Evolutionary conservation across 805 yeast species (phyloP), one percentile per base, ranked within the genome.

Genomic region (Saturnispora gosingensis): DNA sequence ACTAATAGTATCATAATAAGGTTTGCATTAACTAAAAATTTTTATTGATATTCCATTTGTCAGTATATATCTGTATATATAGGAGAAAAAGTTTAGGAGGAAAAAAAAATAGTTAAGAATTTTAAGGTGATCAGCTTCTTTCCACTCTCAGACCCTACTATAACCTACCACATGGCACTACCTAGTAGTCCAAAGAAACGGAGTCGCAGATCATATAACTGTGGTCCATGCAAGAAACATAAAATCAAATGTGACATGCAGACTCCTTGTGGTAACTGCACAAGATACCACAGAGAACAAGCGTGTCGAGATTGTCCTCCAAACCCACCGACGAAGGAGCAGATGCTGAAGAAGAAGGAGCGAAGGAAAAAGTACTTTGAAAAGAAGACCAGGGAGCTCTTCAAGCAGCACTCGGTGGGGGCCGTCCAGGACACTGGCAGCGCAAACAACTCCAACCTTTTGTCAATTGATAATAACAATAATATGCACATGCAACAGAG

Each of bases 151-250:
- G 18, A 45, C 47, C 36, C 38, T 30, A 45, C 36, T 20, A 22
- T 22, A 40, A 30, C 25, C 6, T 5, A 13, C 8, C 42, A 10
- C 22, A 45, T 45, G 27, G 24, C 38, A n/a, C 11, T 32, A 36
- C 25, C 27, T n/a, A 30, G 32, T 30, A 8, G 20, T 22, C 35
- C 44, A 13, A 58, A 49, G 18, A 71, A 70, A 55, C 59, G 76
- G 51, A 72, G 70, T 47, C 62, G 82, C 53, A 64, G 81, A 43
- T 72, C 78, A n/a, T 77, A 77, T 58, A 73, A 74, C 50, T 78
- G 82, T 60, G 82, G 81, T 1, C 80, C 79, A 2, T 78, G 82
- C 56, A 75, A 75, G 56, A 61, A 66, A n/a, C 72, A 74, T 52
- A 77, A 78, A 60, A 74, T 76, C 58, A 76, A 75, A 58, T 78